Conservation (phyloP, 75 land plant species). For the Pinus albicaulis region DNA sequence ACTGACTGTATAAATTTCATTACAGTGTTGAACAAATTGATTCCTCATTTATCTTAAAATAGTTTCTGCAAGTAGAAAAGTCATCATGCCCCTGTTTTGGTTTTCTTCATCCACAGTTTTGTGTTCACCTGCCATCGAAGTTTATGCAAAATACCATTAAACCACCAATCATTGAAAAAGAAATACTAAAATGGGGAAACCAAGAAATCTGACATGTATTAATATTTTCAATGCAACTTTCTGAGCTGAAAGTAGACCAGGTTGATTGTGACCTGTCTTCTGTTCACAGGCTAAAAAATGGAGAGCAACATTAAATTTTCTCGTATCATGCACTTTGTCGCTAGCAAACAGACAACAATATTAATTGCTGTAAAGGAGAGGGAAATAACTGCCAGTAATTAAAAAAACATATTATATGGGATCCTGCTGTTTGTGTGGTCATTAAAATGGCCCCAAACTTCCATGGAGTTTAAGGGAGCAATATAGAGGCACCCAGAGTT, state of each 20-base stretch:
- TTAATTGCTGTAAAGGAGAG: constrained; percentile 1
- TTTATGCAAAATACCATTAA: too few relatives aligned
- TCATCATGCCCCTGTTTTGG: too few relatives aligned
- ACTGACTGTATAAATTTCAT: too few relatives aligned
- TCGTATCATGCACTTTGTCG: background rate
- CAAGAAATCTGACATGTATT: too few relatives aligned
- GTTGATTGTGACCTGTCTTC: background rate
- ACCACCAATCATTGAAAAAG: too few relatives aligned
- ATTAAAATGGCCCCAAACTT: background rate
- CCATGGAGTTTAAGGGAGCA: background rate
- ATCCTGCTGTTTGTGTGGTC: background rate
- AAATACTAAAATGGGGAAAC: too few relatives aligned
- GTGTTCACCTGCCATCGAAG: too few relatives aligned
- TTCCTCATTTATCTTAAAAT: too few relatives aligned
- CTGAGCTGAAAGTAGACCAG: background rate
- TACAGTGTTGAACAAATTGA: too few relatives aligned
- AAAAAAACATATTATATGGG: background rate
- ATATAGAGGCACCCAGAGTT: background rate
- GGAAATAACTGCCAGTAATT: background rate
- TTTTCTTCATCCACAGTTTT: too few relatives aligned
- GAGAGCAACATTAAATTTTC: background rate
- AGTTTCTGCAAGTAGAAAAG: too few relatives aligned
- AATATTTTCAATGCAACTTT: too few relatives aligned
- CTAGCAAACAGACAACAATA: background rate
- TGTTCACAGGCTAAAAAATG: constrained; percentile 3